A percentile compares a stretch with the other conserved stretches of the same genome.
phyloP scores from a whole-genome alignment of 2,329 filamentous ascomycete genomes.

The Trichothecium roseum region DNA sequence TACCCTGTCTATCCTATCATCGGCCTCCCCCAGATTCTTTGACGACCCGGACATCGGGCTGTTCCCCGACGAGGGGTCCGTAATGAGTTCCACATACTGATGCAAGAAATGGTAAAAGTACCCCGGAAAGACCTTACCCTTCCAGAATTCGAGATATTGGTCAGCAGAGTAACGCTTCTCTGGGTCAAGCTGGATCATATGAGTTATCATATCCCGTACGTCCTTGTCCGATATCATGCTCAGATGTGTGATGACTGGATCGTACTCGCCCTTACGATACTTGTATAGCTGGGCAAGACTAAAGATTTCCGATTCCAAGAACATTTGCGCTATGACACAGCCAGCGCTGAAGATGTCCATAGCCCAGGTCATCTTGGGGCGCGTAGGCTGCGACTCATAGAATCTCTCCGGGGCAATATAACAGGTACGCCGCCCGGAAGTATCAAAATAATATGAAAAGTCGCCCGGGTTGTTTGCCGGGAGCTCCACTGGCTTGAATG shows the following conservation, averaged over 20 bases:
- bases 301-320: constrained; percentile 93
- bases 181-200: constrained; percentile 94
- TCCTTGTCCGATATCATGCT: constrained; percentile 81
- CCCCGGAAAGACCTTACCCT: constrained; percentile 81
- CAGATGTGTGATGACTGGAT: constrained; percentile 70
- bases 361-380: constrained; percentile 64
- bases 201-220: constrained; percentile 77
- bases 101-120: constrained; percentile 98
- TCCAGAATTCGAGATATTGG: constrained; percentile 88
- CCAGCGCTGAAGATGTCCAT: constrained; percentile 99
- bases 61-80: constrained; percentile 75
- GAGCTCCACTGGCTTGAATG: constrained; percentile 87
- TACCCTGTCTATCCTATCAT: constrained; percentile 87
- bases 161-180: constrained; percentile 87
- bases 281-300: constrained; percentile 93
- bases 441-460: constrained; percentile 97
- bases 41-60: constrained; percentile 54
- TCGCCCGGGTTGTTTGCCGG: constrained; percentile 96
- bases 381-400: constrained; percentile 53
- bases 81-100: constrained; percentile 94
- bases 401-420: constrained; percentile 94
- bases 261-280: constrained; percentile 86
- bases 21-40: constrained; percentile 73
- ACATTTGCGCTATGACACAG: constrained; percentile 93
- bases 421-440: constrained; percentile 81